Base-by-base conservation (phyloP, 768 basidiomycete species). In the Mycena galericulata region DNA sequence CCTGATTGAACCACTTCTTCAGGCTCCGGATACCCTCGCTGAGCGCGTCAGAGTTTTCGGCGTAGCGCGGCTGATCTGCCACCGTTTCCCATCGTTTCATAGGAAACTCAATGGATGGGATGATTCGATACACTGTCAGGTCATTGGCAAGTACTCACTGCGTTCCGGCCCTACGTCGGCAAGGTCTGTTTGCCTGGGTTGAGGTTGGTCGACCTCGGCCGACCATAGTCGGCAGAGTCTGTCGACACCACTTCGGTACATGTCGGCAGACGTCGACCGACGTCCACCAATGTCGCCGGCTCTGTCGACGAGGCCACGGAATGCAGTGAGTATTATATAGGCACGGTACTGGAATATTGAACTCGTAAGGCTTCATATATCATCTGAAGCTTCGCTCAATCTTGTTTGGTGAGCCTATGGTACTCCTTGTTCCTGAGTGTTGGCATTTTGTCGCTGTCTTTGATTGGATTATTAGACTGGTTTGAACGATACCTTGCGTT, bases 391-490 rank as follows among this genome's bases (percentile, higher is more conserved):
- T 68, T 68, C 10, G 58, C 53, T 76, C 79, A 80, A 55, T 80
- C 75, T 2, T 59, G 22, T 0, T 32, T 2, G 14, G 62, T 20
- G 0, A 79, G 67, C 24, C 59, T 62, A 54, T 73, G 54, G 61
- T 79, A 79, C 14, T 41, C 54, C 67, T 75, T 77, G 20, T 73
- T 74, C 46, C 75, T 75, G 24, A 79, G 66, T 0, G 74, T 73
- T 2, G 76, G 78, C 20, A 79, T 59, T 41, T 77, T 54, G 2
- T 29, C 45, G 30, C 65, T 72, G 67, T 79, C 76, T 32, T 76
- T 74, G 6, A 71, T 59, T 66, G 54, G 76, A 79, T 46, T 72
- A 74, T 0, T 69, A 54, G 38, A 77, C 50, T 17, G 71, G 73
- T 74, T 74, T 38, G 40, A 43, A 43, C 27, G 6, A 65, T 65